A percentile compares a stretch with the other conserved stretches of the same genome.
These are phyloP conservation scores for Ogataea neopini DNA, from an alignment of 805 yeast genomes.

Conservation along the genomic window DNA sequence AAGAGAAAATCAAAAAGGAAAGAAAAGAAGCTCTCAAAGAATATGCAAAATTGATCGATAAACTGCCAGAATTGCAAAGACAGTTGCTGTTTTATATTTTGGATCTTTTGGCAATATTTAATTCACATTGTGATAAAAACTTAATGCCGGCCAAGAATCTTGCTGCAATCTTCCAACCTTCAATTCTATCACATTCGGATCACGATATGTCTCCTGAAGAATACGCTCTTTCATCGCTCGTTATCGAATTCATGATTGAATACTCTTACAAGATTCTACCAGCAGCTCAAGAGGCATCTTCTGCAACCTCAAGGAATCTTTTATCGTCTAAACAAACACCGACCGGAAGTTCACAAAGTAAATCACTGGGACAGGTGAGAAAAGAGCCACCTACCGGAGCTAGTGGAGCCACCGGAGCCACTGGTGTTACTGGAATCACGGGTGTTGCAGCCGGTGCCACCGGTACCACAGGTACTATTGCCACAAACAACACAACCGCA, in stretches of 20 bases:
- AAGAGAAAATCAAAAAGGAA: constrained; percentile 61
- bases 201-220: constrained; percentile 94
- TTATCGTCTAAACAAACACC: background rate
- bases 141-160: constrained; percentile 90
- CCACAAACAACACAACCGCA: background rate
- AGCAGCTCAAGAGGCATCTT: constrained; percentile 33
- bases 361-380: background rate
- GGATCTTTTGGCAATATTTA: constrained; percentile 84
- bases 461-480: background rate
- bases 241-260: constrained; percentile 84
- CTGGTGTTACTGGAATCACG: too few species aligned
- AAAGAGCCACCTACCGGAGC: background rate
- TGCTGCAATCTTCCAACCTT: constrained; percentile 96
- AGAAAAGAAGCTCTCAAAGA: constrained; percentile 68
- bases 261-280: constrained; percentile 80
- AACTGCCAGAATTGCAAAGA: constrained; percentile 73
- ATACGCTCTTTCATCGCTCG: constrained; percentile 81
- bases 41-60: constrained; percentile 66
- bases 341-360: background rate
- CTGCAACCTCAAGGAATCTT: background rate
- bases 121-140: constrained; percentile 72
- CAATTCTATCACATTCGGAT: constrained; percentile 87
- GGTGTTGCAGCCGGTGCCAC: too few species aligned
- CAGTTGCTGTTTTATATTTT: constrained; percentile 84
- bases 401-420: too few species aligned